Conservation (phyloP, 495 filamentous ascomycete species). For the Aspergillus funiculosus region DNA sequence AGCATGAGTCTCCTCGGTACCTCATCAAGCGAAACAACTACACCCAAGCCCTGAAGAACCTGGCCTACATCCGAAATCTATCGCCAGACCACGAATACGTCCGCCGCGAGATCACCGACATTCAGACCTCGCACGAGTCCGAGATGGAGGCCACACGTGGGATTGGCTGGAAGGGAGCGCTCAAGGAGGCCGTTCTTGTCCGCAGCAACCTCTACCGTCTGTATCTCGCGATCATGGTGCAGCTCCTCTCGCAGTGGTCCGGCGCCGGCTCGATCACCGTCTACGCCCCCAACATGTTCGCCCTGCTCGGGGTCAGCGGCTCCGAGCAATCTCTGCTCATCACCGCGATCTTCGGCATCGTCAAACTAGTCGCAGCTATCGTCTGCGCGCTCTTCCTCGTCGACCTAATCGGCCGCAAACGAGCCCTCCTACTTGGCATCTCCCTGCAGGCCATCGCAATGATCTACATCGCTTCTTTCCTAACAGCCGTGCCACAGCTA, state of each 20-base stretch:
- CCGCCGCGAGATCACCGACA: constrained; percentile 56
- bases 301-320: constrained; percentile 56
- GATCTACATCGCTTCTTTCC: constrained; percentile 63
- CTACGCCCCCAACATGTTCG: constrained; percentile 63
- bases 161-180: constrained; percentile 45
- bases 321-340: constrained; percentile 57
- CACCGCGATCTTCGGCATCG: constrained; percentile 64
- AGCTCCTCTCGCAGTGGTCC: constrained; percentile 64
- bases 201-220: constrained; percentile 60
- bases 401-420: constrained; percentile 67
- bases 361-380: constrained; percentile 60
- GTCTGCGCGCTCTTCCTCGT: constrained; percentile 66
- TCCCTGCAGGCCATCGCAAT: constrained; percentile 56
- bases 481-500: constrained; percentile 48
- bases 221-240: constrained; percentile 51
- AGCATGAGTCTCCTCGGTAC: constrained; percentile 60
- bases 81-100: constrained; percentile 41
- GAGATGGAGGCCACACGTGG: constrained; percentile 61
- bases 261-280: constrained; percentile 63
- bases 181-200: constrained; percentile 56
- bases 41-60: constrained; percentile 46
- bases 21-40: constrained; percentile 51
- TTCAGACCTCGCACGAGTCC: constrained; percentile 59
- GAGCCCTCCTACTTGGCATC: constrained; percentile 60
- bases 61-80: constrained; percentile 37